These are phyloP conservation scores for Phyllostachys edulis DNA, from an alignment of 176 grass and related monocot species.

Conservation along the genomic window DNA sequence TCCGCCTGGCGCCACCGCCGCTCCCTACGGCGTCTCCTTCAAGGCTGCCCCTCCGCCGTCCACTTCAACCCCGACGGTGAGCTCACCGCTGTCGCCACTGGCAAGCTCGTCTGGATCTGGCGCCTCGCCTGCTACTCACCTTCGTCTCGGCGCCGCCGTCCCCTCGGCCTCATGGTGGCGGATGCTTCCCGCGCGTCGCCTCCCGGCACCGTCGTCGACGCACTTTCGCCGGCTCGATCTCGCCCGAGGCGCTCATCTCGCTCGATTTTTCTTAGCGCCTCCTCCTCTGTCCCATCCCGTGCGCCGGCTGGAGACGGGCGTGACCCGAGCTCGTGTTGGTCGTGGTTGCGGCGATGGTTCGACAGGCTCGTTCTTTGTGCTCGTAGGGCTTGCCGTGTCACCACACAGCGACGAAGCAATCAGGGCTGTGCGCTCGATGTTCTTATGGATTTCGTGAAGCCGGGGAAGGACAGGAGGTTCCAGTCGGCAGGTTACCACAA, in stretches of 20 bases:
- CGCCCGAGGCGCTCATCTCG: constrained; percentile 69
- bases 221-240: constrained; percentile 42
- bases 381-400: constrained; percentile 56
- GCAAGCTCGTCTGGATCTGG: too few species aligned
- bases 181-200: too few species aligned
- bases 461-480: constrained; percentile 74
- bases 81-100: too few species aligned
- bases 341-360: constrained; percentile 69
- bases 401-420: constrained; percentile 44
- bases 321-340: constrained; percentile 67
- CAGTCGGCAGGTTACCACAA: constrained; percentile 72
- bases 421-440: constrained; percentile 80
- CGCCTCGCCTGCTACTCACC: too few species aligned
- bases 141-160: too few species aligned
- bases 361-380: constrained; percentile 57
- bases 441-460: constrained; percentile 91
- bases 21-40: too few species aligned
- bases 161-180: too few species aligned
- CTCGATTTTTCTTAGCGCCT: constrained; percentile 88
- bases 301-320: neutral
- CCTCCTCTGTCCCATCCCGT: constrained; percentile 59
- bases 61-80: too few species aligned
- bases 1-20: too few species aligned
- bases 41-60: too few species aligned
- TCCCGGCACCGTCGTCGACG: too few species aligned